Percentiles rank a stretch among this genome's conserved stretches.
Evolutionary conservation across 257 asterid species (phyloP).

Genomic region (Hygrophila difformis): DNA sequence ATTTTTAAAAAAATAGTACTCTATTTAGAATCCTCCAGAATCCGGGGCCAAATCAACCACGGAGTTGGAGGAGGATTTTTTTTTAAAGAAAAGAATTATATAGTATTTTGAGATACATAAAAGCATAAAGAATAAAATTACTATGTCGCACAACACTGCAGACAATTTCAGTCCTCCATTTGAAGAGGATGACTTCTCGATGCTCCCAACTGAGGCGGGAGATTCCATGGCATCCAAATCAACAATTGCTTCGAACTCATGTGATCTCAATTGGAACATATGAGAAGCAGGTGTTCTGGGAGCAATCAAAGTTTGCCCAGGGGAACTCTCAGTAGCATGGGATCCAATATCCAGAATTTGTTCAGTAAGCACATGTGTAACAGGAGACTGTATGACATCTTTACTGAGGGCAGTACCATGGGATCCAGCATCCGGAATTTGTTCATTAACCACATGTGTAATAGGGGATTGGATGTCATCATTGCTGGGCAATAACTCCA

Average conservation of each 20-base stretch:
- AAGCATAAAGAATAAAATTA: too few relatives aligned
- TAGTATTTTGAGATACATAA: too few relatives aligned
- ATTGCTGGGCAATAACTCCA: conserved; percentile 11
- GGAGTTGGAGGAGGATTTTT: too few relatives aligned
- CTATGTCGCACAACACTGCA: conserved; percentile 21
- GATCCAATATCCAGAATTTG: conserved; percentile 14
- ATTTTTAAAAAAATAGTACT: too few relatives aligned
- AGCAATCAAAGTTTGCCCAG: conserved; percentile 41
- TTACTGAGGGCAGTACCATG: too few relatives aligned
- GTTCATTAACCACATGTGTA: conserved; percentile 20
- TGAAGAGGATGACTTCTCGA: conserved; percentile 19
- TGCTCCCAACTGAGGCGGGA: conserved; percentile 28
- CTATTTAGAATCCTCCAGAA: too few relatives aligned
- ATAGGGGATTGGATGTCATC: conserved; percentile 19
- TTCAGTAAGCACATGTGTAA: background rate
- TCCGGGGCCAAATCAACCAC: too few relatives aligned
- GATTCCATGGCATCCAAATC: conserved; percentile 26
- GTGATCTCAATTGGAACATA: conserved; percentile 27
- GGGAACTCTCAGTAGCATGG: conserved; percentile 19
- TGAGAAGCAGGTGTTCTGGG: conserved; percentile 55
- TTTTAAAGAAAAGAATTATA: too few relatives aligned
- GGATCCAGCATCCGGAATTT: conserved; percentile 16
- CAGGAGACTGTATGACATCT: conserved; percentile 20
- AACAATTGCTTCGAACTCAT: conserved; percentile 30
- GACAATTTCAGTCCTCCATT: background rate